Percentiles rank a stretch among this genome's conserved stretches.
Conservation (phyloP, 352 stramenopile genomes). For the Pseudoperonospora humuli region DNA sequence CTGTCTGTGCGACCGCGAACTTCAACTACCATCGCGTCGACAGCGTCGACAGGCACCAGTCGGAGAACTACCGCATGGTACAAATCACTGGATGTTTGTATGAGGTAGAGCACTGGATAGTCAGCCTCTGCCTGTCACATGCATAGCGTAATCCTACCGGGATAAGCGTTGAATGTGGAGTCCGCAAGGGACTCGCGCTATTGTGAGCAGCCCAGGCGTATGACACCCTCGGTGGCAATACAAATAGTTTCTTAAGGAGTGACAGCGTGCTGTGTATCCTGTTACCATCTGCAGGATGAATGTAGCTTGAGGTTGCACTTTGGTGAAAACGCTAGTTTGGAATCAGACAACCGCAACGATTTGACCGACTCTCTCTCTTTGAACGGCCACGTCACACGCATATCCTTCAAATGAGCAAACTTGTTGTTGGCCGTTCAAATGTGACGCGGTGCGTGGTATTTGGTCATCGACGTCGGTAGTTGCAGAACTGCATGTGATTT, state of each 20-base stretch:
- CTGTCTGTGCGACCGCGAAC: constrained; percentile 2
- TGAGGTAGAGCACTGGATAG: constrained; percentile 2
- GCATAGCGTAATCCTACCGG: constrained; percentile 3
- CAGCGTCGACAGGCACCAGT: constrained; percentile 7
- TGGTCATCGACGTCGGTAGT: no score
- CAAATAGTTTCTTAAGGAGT: no score
- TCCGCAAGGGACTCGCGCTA: no score
- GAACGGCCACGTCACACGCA: constrained; percentile 18
- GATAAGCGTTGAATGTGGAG: no score
- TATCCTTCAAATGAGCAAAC: not conserved
- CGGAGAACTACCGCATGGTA: not conserved
- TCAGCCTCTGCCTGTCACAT: constrained; percentile 19
- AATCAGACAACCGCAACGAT: constrained; percentile 17
- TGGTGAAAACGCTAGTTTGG: constrained; percentile 8
- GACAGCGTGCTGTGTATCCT: not conserved
- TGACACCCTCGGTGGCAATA: no score
- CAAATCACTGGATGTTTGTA: constrained; percentile 8
- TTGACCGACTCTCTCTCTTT: constrained; percentile 13
- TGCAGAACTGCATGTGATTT: no score
- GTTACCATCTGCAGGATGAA: constrained; percentile 1
- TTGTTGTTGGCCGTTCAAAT: not conserved
- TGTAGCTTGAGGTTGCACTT: constrained; percentile 16
- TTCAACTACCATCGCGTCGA: constrained; percentile 29
- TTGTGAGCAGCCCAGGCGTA: no score
- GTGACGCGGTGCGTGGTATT: constrained; percentile 16